Base-by-base conservation (phyloP, 495 filamentous ascomycete species). In the Aspergillus diversus region DNA sequence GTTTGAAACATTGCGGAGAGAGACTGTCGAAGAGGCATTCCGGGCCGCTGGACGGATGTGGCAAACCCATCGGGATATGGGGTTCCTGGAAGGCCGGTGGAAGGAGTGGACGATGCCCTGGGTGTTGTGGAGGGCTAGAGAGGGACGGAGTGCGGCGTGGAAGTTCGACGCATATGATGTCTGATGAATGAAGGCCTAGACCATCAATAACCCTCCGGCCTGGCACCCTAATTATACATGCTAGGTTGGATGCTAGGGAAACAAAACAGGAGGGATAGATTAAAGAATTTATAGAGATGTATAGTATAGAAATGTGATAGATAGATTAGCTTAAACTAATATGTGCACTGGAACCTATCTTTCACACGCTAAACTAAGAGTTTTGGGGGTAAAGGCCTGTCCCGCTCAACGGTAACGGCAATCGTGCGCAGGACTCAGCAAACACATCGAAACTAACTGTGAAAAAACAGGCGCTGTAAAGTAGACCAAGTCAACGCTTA, bases 21-120 rank as follows among this genome's bases (percentile, higher is more conserved):
- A 69, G 0, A 75, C 77, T 33, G 84, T 89, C 64, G 75, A 84
- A 55, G 66, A 64, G 11, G 80, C 82, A 0, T 87, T 86, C 73
- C 73, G 81, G 37, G 80, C 84, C 49, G 82, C 83, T 3, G 69
- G 63, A 3, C 73, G 75, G 32, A 73, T 80, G 73, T 81, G 78
- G 78, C 70, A 71, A 8, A 73, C 72, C 7, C 76, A 80, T 61
- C 68, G 74, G 4, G 78, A 81, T 35, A 75, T 78, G 73, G 74
- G 78, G 0, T 46, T 74, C 6, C 53, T 81, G 5, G 76, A 79
- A 42, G 70, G 75, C 3, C 71, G 76, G 17, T 63, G 77, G 17
- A 77, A 77, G 47, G 76, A 80, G 49, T 76, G 71, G 69, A 73
- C 72, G 54, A 66, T 77, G 60, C 73, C 75, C 15, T 70, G 73